These are phyloP conservation scores for Tylopilus rubrobrunneus DNA, from an alignment of 768 basidiomycete genomes.

Conservation along the genomic window DNA sequence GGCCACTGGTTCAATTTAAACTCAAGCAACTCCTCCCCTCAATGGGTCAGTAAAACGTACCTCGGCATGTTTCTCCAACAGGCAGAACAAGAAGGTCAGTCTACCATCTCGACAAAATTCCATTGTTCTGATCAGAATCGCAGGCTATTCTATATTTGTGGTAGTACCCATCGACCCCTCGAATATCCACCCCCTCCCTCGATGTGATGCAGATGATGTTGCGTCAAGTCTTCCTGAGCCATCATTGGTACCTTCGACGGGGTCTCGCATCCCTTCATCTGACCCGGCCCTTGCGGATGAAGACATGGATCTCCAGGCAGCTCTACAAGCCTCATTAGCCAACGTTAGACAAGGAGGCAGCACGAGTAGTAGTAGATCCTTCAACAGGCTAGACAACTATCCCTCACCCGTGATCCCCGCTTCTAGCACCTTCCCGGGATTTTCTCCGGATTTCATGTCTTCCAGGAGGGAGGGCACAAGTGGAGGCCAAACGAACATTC, in stretches of 20 bases:
- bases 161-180: constrained; percentile 58
- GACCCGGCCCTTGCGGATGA: constrained; percentile 63
- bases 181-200: constrained; percentile 50
- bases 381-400: constrained; percentile 14
- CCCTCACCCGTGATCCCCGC: constrained; percentile 24
- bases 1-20: constrained; percentile 91
- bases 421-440: constrained; percentile 26
- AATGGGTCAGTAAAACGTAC: constrained; percentile 82
- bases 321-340: constrained; percentile 75
- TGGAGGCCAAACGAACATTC: constrained; percentile 15
- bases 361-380: constrained; percentile 5
- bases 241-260: constrained; percentile 28
- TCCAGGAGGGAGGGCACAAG: constrained; percentile 14
- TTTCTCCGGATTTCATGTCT: constrained; percentile 10
- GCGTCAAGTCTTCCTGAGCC: constrained; percentile 49
- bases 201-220: constrained; percentile 67
- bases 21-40: constrained; percentile 63
- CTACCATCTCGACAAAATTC: background rate
- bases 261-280: constrained; percentile 6
- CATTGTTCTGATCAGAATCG: constrained; percentile 8
- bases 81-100: constrained; percentile 76
- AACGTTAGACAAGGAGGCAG: constrained; percentile 9
- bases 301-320: constrained; percentile 84
- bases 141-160: constrained; percentile 81
- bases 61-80: constrained; percentile 84